phyloP scores from a whole-genome alignment of 2,329 filamentous ascomycete species.

The Ceratocystis cacaofunesta region DNA sequence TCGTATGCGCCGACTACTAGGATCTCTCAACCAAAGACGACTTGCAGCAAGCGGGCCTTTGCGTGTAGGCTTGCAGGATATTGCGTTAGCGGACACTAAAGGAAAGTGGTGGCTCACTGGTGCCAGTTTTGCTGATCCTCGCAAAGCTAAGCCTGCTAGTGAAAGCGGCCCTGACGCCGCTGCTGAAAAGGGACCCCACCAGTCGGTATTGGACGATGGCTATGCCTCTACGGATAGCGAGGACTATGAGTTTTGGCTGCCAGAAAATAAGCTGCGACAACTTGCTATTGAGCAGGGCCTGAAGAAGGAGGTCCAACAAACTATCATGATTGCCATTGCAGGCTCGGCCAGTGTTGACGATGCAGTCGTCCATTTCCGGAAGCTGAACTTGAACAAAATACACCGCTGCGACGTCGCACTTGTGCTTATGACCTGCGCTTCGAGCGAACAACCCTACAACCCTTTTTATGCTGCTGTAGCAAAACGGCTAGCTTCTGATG shows the following conservation, averaged over 20 bases:
- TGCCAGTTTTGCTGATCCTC: constrained; percentile 55
- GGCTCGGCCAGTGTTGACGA: constrained; percentile 73
- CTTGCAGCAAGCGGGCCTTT: constrained; percentile 68
- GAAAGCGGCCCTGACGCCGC: not conserved
- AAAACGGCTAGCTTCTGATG: constrained; percentile 58
- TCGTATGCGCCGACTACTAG: constrained; percentile 77
- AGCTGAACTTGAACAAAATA: constrained; percentile 70
- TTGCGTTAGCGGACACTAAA: constrained; percentile 67
- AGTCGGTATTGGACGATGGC: constrained; percentile 12
- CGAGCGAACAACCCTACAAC: constrained; percentile 73
- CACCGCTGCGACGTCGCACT: constrained; percentile 77
- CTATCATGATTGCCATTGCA: constrained; percentile 88
- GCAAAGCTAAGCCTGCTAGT: constrained; percentile 17
- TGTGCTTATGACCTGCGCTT: constrained; percentile 75
- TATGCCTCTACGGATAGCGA: constrained; percentile 28
- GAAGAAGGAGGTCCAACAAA: constrained; percentile 71
- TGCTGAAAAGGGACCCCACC: not conserved
- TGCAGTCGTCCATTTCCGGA: constrained; percentile 62
- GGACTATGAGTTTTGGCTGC: constrained; percentile 35
- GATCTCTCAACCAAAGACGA: constrained; percentile 51
- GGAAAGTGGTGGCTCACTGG: constrained; percentile 99
- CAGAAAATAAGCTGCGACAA: constrained; percentile 46
- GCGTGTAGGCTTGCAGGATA: constrained; percentile 65
- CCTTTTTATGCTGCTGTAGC: constrained; percentile 86
- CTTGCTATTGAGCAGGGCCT: constrained; percentile 72